Percentiles rank a stretch among this genome's conserved stretches.
phyloP scores from a whole-genome alignment of 495 filamentous ascomycete genomes.

The Amniculicola lignicola region DNA sequence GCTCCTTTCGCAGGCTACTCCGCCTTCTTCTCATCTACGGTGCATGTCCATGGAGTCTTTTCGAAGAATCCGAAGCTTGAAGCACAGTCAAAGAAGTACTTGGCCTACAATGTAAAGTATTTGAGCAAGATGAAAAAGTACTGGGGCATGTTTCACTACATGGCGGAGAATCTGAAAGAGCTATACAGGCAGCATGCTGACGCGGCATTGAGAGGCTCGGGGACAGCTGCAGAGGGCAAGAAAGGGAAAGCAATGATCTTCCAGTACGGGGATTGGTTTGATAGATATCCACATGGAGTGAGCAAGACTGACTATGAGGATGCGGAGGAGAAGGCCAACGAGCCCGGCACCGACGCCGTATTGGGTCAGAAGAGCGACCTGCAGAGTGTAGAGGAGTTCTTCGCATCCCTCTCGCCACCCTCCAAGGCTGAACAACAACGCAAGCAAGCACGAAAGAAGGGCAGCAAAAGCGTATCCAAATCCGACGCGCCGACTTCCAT shows the following conservation, averaged over 20 bases:
- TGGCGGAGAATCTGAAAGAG: conserved; percentile 88
- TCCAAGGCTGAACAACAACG: conserved; percentile 49
- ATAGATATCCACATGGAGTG: conserved; percentile 90
- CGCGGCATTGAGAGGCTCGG: conserved; percentile 48
- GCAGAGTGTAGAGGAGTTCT: conserved; percentile 93
- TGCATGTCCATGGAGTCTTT: conserved; percentile 90
- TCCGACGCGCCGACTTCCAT: conserved; percentile 10
- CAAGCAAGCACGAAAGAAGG: conserved; percentile 42
- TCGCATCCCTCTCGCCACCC: conserved; percentile 73
- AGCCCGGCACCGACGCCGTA: conserved; percentile 74
- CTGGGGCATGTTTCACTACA: conserved; percentile 97
- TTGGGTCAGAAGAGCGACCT: conserved; percentile 82
- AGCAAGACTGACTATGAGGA: conserved; percentile 80
- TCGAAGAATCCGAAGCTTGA: conserved; percentile 74
- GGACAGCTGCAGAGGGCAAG: conserved; percentile 13
- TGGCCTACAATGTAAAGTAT: conserved; percentile 87
- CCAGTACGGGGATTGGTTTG: conserved; percentile 98
- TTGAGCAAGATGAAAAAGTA: conserved; percentile 92
- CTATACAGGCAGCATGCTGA: conserved; percentile 85
- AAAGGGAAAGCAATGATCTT: conserved; percentile 59
- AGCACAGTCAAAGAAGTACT: conserved; percentile 73
- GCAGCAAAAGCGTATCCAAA: conserved; percentile 29
- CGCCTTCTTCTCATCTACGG: conserved; percentile 85
- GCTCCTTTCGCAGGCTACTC: conserved; percentile 94
- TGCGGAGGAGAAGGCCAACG: conserved; percentile 60